Base-by-base conservation (phyloP, 2,329 filamentous ascomycete genomes). In the Alternaria atra region DNA sequence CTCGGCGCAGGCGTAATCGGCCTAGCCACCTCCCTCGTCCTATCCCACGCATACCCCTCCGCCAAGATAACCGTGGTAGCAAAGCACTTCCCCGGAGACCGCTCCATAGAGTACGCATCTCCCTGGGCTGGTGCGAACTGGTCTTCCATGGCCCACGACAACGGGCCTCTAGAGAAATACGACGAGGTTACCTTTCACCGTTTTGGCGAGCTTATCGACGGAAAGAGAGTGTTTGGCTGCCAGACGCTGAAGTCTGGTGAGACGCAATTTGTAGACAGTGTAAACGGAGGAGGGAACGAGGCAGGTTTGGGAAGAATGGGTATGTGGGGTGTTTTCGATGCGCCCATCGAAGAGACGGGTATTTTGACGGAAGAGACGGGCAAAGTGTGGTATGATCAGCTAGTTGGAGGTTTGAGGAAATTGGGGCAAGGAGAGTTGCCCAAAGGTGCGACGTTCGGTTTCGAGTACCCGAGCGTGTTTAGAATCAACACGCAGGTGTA, bases 41-140 rank as follows among this genome's bases (percentile, higher is more conserved):
- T 91, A 12, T 86, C 87, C 2, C 80, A 83, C 55, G 82, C 86
- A 61, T 81, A 81, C 40, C 80, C 83, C 2, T 69, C 76, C 3
- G 84, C 89, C 66, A 80, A 81, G 23, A 81, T 97, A 65, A 93
- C 91, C 0, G 83, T 96, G 35, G 83, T 93, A 32, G 90, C 92
- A 5, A 96, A 94, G 74, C 91, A 97, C 77, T 95, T 97, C 90
- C 94, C 94, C 0, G 94, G 94, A 35, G 94, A 97, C 81, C 95
- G 94, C 78, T 91, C 94, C 67, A 90, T 94, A 68, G 91, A 96
- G 82, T 97, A 97, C 77, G 90, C 92, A 0, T 96, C 92, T 6
- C 93, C 92, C 1, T 96, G 92, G 91, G 93, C 93, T 4, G 93
- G 93, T 13, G 93, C 92, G 63, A 94, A 95, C 73, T 90, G 89